Evolutionary conservation across 441 rosid species (phyloP).

Genomic region (Adansonia rubrostipa): DNA sequence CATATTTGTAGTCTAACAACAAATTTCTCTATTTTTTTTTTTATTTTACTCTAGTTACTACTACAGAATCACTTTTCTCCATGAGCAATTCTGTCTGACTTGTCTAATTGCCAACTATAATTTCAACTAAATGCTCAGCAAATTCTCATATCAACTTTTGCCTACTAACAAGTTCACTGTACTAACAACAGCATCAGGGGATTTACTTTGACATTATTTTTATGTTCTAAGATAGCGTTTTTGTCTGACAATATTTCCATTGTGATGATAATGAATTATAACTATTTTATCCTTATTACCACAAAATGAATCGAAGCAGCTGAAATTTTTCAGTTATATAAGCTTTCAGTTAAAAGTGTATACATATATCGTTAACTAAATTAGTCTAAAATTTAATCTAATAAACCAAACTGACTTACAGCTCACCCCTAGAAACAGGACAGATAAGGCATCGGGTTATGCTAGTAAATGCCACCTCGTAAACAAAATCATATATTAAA

Average conservation of each 20-base stretch:
- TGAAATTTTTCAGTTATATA: neutral
- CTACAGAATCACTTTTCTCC: neutral
- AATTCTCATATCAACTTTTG: neutral
- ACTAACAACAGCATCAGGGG: neutral
- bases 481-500: neutral
- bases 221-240: neutral
- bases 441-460: neutral
- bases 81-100: neutral
- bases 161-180: neutral
- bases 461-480: neutral
- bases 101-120: neutral
- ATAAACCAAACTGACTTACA: neutral
- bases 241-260: neutral
- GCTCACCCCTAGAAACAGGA: neutral
- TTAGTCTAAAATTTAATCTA: neutral
- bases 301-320: neutral
- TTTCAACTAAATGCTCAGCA: neutral
- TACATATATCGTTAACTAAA: neutral
- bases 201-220: neutral
- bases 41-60: neutral
- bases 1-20: neutral
- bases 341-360: neutral
- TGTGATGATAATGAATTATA: neutral
- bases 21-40: neutral
- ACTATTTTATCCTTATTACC: neutral